Base-by-base conservation (phyloP, 2,329 filamentous ascomycete species). In the Alternaria viburni region DNA sequence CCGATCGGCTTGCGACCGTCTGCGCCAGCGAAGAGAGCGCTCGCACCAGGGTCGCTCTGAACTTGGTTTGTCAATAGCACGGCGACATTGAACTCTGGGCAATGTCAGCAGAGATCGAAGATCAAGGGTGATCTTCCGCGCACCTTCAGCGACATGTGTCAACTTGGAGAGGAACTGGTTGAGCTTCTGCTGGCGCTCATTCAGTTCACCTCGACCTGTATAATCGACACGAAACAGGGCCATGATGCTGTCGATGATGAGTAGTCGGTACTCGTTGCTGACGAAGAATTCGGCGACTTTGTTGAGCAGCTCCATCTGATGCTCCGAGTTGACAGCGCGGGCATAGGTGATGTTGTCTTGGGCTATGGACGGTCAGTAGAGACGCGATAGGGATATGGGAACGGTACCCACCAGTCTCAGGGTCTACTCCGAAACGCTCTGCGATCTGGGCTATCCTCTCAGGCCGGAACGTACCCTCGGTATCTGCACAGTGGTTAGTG, bases 161-260 rank as follows among this genome's bases (percentile, higher is more conserved):
- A 90, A 79, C 75, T 87, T 88, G 65, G 86, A 86, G 43, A 91
- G 80, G 73, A 90, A 90, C 66, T 88, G 85, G 62, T 88, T 88
- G 30, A 91, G 82, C 71, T 89, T 90, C 78, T 90, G 87, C 77
- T 91, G 89, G 26, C 89, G 85, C 68, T 91, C 89, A 19, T 87
- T 88, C 60, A 91, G 83, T 74, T 91, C 89, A 17, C 88, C 89
- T 58, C 89, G 87, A 8, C 89, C 89, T 69, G 83, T 85, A 70
- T 87, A 91, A 77, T 91, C 89, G 47, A 89, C 88, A 32, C 89
- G 86, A 71, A 90, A 91, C 59, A 89, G 86, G 50, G 89, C 87
- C 86, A 91, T 90, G 72, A 91, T 89, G 71, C 88, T 90, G 79
- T 91, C 89, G 71, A 91, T 86, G 67, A 91, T 85, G 54, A 91